Evolutionary conservation across 306 rosid genomes (phyloP).

Genomic region (Sphenostylis stenocarpa): DNA sequence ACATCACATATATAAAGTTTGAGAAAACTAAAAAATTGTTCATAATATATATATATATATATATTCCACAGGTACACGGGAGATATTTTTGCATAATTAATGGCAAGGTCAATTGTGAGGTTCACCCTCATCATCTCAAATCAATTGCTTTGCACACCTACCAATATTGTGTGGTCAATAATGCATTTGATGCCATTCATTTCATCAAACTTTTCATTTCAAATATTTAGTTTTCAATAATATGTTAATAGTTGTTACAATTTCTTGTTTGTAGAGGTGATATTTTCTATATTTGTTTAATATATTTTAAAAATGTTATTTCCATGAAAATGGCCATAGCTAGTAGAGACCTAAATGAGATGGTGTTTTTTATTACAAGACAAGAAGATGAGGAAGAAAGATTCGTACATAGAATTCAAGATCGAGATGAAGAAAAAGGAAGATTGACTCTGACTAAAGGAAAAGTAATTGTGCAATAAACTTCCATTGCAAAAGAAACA

Average conservation of each 20-base stretch:
- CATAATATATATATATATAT: too few species aligned
- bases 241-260: too few species aligned
- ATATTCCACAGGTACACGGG: background rate
- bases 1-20: too few species aligned
- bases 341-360: too few species aligned
- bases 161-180: constrained; percentile 35
- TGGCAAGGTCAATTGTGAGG: background rate
- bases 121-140: background rate
- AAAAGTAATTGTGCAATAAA: constrained; percentile 23
- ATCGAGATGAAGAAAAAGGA: constrained; percentile 8
- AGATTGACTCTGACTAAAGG: constrained; percentile 13
- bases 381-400: constrained; percentile 20
- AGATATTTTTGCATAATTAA: background rate
- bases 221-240: too few species aligned
- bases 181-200: constrained; percentile 20
- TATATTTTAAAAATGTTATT: too few species aligned
- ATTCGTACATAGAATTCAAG: constrained; percentile 27
- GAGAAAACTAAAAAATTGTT: too few species aligned
- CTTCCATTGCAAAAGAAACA: background rate
- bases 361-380: background rate
- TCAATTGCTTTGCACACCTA: constrained; percentile 10
- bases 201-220: background rate
- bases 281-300: too few species aligned
- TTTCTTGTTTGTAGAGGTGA: too few species aligned
- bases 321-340: too few species aligned